Base-by-base conservation (phyloP, 2,329 filamentous ascomycete species). In the Fusarium siculi region DNA sequence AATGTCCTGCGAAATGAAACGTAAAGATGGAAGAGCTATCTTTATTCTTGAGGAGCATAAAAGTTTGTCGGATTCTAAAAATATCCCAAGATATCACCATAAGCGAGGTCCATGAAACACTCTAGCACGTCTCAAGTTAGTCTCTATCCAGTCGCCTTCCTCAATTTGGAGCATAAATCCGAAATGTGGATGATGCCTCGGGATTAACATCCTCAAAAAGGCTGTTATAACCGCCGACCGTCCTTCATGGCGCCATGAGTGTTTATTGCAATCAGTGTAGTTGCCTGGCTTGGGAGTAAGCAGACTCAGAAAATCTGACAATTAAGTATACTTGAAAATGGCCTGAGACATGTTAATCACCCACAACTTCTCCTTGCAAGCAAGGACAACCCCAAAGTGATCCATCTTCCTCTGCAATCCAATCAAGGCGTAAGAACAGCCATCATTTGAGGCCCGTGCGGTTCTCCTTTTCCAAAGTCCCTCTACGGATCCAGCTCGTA, bases 351-450 rank as follows among this genome's bases (percentile, higher is more conserved):
- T 19, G 19, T 21, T 46, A 7, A 46, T 5, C 18, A 21, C 12
- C 8, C 5, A 25, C 7, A 30, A 7, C 19, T 21, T 30, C 19
- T 28, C 19, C 25, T n/a, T n/a, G n/a, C n/a, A n/a, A n/a, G n/a
- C n/a, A n/a, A n/a, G n/a, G n/a, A n/a, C 7, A 12, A 9, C 10
- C 15, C n/a, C 5, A 32, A 18, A 18, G 1, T 9, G 3, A 32
- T 32, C 14, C 18, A 7, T 23, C 21, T n/a, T 15, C 4, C 10
- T 47, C 8, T 18, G 9, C 8, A 18, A 3, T 18, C 21, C 28
- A 49, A 49, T 32, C 28, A 49, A 18, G 7, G 15, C 28, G 15
- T 2, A n/a, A 8, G 14, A 18, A 32, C 5, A 18, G 14, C 21
- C 11, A 12, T 49, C 21, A 8, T 18, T 11, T 25, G 16, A 12